Evolutionary conservation across 495 filamentous ascomycete species (phyloP), one percentile per base, ranked within the genome.

Genomic region (Talaromyces nanjingensis): DNA sequence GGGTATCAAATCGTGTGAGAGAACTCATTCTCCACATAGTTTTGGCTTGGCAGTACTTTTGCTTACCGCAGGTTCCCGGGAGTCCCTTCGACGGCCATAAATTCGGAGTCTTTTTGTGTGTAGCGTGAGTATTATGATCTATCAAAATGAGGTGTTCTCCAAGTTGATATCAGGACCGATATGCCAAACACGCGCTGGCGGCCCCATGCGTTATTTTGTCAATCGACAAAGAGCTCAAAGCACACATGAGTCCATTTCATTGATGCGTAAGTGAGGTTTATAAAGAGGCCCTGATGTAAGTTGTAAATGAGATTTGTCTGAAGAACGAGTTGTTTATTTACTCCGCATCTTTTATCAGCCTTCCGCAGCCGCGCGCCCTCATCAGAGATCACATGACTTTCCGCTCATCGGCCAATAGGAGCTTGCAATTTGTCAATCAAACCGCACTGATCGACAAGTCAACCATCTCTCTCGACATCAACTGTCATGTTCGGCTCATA

Each of bases 401-500:
- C 8, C 3, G 49, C 18, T 3, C 14, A 16, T 2, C 37, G 1
- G 37, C 37, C 37, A 42, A 42, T 42, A 16, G 37, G 37, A 42
- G 37, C 22, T 11, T 2, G 18, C 18, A 9, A 5, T 12, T 25
- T 22, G 11, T 22, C 2, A 14, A 54, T 24, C 7, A 22, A 22
- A 54, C 18, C 18, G 49, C 49, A 25, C 11, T 20, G 16, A 49
- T 49, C 45, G 33, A 49, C 16, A 5, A 9, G 22, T 49, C 45
- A 49, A 49, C n/a, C 45, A 22, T 33, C 9, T 55, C 27, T 12
- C 57, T 59, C 6, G n/a, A 59, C 39, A 14, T 8, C 59, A 61
- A 12, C 18, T 52, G 60, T 54, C 47, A 62, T 62, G 60, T 18
- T 52, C 59, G 33, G 16, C 45, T 62, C 45, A 4, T 62, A 54